Conservation (phyloP, 352 stramenopile genomes). For the Globisporangium iwayamae region DNA sequence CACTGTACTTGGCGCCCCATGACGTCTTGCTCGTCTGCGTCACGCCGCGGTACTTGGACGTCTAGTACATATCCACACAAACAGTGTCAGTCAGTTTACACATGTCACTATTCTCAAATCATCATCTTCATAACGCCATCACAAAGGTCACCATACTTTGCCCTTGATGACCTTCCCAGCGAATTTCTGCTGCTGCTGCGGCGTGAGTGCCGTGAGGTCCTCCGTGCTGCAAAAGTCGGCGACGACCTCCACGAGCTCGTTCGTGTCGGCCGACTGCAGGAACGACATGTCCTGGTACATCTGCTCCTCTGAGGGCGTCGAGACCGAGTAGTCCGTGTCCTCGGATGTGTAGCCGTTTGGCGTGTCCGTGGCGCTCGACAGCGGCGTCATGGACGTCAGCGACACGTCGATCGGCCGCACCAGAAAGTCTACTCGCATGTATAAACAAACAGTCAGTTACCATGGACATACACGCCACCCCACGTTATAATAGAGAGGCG, state of each 20-base stretch:
- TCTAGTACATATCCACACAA: constrained; percentile 25
- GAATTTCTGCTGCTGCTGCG: constrained; percentile 52
- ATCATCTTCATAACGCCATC: neutral
- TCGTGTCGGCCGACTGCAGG: constrained; percentile 48
- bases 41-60: constrained; percentile 85
- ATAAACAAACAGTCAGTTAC: constrained; percentile 7
- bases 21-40: constrained; percentile 86
- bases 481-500: neutral
- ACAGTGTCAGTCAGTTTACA: neutral
- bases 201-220: constrained; percentile 41
- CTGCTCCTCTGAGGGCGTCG: constrained; percentile 63
- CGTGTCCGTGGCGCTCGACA: constrained; percentile 31
- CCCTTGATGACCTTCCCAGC: constrained; percentile 77
- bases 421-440: constrained; percentile 31
- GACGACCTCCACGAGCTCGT: constrained; percentile 60
- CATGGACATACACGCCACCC: neutral
- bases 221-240: constrained; percentile 44
- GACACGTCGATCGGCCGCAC: constrained; percentile 11
- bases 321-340: constrained; percentile 77
- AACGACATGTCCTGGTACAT: constrained; percentile 80
- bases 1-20: constrained; percentile 87
- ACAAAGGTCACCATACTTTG: constrained; percentile 36
- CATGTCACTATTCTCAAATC: neutral
- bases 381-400: constrained; percentile 23
- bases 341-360: constrained; percentile 83